Percentiles rank a stretch among this genome's conserved stretches.
Evolutionary conservation across 495 filamentous ascomycete species (phyloP).

Genomic region (Talaromyces nanjingensis): DNA sequence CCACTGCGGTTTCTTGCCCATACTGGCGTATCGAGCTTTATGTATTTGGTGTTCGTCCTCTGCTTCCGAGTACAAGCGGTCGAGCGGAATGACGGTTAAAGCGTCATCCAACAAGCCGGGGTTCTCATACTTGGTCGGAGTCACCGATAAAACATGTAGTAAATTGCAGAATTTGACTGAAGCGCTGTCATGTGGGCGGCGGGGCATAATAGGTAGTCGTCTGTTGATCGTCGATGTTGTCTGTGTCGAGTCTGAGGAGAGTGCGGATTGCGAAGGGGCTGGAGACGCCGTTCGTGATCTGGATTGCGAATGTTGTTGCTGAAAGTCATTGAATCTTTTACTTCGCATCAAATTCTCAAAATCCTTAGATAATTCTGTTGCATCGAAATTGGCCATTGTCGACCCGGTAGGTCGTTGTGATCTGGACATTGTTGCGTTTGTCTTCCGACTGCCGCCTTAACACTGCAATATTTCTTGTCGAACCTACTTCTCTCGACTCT

Average conservation of each 20-base stretch:
- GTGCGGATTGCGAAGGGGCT: conserved; percentile 33
- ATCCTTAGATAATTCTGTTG: conserved; percentile 47
- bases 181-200: conserved; percentile 63
- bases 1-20: conserved; percentile 85
- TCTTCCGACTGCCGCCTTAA: not conserved
- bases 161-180: conserved; percentile 81
- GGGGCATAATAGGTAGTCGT: conserved; percentile 74
- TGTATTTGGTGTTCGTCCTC: conserved; percentile 88
- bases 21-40: conserved; percentile 75
- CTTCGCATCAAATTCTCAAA: conserved; percentile 75
- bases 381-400: conserved; percentile 30
- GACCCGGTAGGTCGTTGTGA: conserved; percentile 7
- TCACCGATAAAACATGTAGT: conserved; percentile 71
- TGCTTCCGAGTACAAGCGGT: conserved; percentile 86
- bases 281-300: conserved; percentile 48
- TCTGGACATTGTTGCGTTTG: not conserved
- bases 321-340: conserved; percentile 70
- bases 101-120: conserved; percentile 94
- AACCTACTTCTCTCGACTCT: too few relatives aligned
- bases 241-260: conserved; percentile 29
- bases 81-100: conserved; percentile 75
- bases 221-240: conserved; percentile 49
- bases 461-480: not conserved
- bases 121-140: conserved; percentile 92
- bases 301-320: conserved; percentile 46